Conservation (phyloP, 805 yeast genomes). For the Schwanniomyces occidentalis region DNA sequence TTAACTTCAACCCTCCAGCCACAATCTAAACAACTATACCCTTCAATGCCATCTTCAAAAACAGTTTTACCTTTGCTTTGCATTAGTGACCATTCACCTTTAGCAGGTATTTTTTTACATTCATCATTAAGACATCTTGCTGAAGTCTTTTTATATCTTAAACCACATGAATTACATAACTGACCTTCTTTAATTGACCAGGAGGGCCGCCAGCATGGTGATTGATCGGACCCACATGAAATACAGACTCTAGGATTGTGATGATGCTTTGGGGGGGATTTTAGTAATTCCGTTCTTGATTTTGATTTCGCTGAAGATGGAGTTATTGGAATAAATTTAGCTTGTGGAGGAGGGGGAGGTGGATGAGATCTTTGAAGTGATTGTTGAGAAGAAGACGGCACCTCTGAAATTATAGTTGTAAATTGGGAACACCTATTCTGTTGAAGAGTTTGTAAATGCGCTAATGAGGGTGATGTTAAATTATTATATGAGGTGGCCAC, state of each 20-base stretch:
- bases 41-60: slow-evolving; percentile 41
- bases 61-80: slow-evolving; percentile 58
- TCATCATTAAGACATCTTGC: slow-evolving; percentile 77
- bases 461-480: slow-evolving; percentile 16
- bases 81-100: slow-evolving; percentile 93
- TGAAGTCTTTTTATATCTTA: slow-evolving; percentile 90
- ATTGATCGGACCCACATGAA: slow-evolving; percentile 85
- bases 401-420: background rate
- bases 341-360: slow-evolving; percentile 14
- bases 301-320: slow-evolving; percentile 39
- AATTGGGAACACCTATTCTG: background rate
- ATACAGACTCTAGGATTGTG: slow-evolving; percentile 63
- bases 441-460: slow-evolving; percentile 1
- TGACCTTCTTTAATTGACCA: slow-evolving; percentile 94
- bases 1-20: slow-evolving; percentile 44
- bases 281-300: slow-evolving; percentile 28
- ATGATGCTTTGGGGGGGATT: slow-evolving; percentile 32
- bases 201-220: slow-evolving; percentile 98
- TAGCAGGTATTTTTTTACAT: slow-evolving; percentile 91
- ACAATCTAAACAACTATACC: slow-evolving; percentile 44
- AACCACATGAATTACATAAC: slow-evolving; percentile 93
- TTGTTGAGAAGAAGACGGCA: slow-evolving; percentile 5
- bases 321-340: slow-evolving; percentile 41
- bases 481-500: slow-evolving; percentile 1
- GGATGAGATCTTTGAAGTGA: too few species aligned